A percentile compares a stretch with the other conserved stretches of the same genome.
Evolutionary conservation across 768 basidiomycete species (phyloP).

Genomic region (Collybia mongolica): DNA sequence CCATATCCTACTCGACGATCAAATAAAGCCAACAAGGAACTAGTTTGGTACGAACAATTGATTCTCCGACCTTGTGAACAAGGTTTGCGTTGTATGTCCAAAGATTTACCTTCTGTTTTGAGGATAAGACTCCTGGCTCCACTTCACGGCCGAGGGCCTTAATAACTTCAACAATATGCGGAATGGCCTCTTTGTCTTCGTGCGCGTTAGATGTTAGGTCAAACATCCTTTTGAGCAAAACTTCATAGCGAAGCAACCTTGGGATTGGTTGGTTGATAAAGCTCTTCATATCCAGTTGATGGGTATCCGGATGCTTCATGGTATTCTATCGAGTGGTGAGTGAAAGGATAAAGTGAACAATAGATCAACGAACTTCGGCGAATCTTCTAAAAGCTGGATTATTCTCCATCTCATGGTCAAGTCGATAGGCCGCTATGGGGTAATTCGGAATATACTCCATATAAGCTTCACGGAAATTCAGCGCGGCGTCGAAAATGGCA

Average conservation of each 20-base stretch:
- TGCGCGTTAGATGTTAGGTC: constrained; percentile 76
- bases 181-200: constrained; percentile 78
- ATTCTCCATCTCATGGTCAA: constrained; percentile 83
- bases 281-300: constrained; percentile 84
- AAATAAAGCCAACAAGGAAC: not conserved
- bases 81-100: constrained; percentile 82
- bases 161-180: constrained; percentile 87
- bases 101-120: constrained; percentile 87
- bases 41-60: constrained; percentile 41
- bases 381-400: constrained; percentile 80
- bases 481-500: constrained; percentile 80
- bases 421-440: constrained; percentile 85
- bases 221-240: constrained; percentile 76
- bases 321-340: constrained; percentile 28
- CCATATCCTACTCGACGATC: constrained; percentile 62
- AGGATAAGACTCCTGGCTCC: constrained; percentile 80
- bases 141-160: constrained; percentile 82
- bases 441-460: constrained; percentile 91
- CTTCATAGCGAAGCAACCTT: constrained; percentile 82
- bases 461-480: constrained; percentile 92
- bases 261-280: constrained; percentile 93
- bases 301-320: constrained; percentile 70
- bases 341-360: not conserved
- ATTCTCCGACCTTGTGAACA: constrained; percentile 74
- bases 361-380: constrained; percentile 53